Percentiles rank a stretch among this genome's conserved stretches.
These are phyloP conservation scores for Aspergillus sclerotiicarbonarius DNA, from an alignment of 495 filamentous ascomycete species.

Conservation along the genomic window DNA sequence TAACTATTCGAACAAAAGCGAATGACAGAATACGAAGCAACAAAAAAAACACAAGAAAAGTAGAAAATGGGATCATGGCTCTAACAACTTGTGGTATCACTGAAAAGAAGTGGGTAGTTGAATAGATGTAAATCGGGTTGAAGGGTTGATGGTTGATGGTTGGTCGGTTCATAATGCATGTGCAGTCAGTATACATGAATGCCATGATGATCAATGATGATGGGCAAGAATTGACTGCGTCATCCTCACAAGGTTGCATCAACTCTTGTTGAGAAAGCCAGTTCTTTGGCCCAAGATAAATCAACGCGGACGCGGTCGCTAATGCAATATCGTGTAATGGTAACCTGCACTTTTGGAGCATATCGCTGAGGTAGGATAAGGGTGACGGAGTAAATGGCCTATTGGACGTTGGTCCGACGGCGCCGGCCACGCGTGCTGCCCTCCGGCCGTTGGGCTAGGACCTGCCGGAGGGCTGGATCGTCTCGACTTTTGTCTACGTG, in stretches of 20 bases:
- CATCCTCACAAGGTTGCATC: conserved; percentile 8
- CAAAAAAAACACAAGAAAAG: not conserved
- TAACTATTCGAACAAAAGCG: conserved; percentile 9
- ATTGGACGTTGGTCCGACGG: conserved; percentile 51
- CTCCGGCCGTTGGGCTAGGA: conserved; percentile 78
- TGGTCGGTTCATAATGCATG: conserved; percentile 25
- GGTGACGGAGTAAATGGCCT: conserved; percentile 1
- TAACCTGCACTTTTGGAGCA: conserved; percentile 1
- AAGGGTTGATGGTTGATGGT: conserved; percentile 2
- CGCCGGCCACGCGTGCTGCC: conserved; percentile 81
- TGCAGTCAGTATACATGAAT: conserved; percentile 17
- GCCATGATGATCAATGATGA: not conserved
- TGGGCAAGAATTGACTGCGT: conserved; percentile 11
- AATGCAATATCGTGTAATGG: conserved; percentile 12
- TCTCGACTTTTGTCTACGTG: conserved; percentile 85
- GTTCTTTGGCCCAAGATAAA: conserved; percentile 6
- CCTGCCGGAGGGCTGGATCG: conserved; percentile 73
- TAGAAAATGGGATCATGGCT: conserved; percentile 3
- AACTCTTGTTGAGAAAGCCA: conserved; percentile 9
- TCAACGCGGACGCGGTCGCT: conserved; percentile 15
- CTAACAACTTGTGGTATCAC: conserved; percentile 24
- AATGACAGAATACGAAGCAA: not conserved
- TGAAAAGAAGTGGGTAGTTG: conserved; percentile 5
- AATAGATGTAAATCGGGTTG: not conserved
- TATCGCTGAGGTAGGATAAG: not conserved